Base-by-base conservation (phyloP, 305 asterid species). In the Coffea humblotiana region DNA sequence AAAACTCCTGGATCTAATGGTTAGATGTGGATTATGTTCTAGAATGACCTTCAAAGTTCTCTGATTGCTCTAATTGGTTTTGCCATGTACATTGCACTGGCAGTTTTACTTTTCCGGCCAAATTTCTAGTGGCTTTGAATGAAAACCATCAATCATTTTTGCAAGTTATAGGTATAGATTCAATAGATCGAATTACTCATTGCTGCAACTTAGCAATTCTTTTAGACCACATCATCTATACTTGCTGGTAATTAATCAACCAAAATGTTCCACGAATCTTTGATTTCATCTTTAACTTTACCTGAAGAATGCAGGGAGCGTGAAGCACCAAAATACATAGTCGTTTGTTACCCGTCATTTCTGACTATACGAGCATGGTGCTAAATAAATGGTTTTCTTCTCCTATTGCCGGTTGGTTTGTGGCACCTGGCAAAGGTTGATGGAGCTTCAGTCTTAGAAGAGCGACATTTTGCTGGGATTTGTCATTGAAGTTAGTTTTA, bases 321-420 rank as follows among this genome's bases (percentile, higher is more conserved):
- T 21, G 23, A 49, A 63, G 90, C 92, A 85, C 89, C 90, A 85
- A 79, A 84, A 85, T 87, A 81, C 90, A 84, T 85, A 82, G 92
- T 83, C 88, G 86, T 65, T 72, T 67, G 52, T 74, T 51, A 29
- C 75, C 27, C 49, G 25, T 47, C 82, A 43, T 68, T 68, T 69
- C 86, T 52, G 87, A 80, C 83, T 80, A 82, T 71, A 87, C 89
- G 92, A 89, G 90, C 90, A 82, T 89, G 92, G 92, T 89, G 89
- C 89, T 21, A 89, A 8, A 87, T 83, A 64, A 49, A 84, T 32
- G 51, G 10, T 76, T 82, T 82, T 87, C 83, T 82, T 74, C 3
- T 13, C 21, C 71, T 12, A 71, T 77, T 71, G 87, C 82, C 77
- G 80, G 72, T 79, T 72, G 83, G 58, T 75, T 54, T 48, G 18